phyloP scores from a whole-genome alignment of 2,329 filamentous ascomycete species.

The Rhinocladiella similis region DNA sequence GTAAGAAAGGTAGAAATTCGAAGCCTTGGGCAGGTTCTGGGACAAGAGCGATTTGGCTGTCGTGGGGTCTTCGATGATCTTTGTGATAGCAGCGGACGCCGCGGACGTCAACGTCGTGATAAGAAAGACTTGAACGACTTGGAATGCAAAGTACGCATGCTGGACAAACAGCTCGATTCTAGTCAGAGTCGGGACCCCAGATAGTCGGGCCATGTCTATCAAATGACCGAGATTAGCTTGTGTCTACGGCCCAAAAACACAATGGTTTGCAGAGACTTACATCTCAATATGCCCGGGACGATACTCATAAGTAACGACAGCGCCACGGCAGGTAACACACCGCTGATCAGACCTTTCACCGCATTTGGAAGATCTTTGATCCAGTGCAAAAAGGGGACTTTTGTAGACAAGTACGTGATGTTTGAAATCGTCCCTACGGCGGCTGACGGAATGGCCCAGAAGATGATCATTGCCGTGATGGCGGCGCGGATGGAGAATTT shows the following conservation, averaged over 20 bases:
- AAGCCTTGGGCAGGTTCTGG: slow-evolving; percentile 77
- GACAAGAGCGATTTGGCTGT: slow-evolving; percentile 67
- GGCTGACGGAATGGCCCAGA: slow-evolving; percentile 77
- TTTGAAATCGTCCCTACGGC: slow-evolving; percentile 85
- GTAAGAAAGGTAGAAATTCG: slow-evolving; percentile 94
- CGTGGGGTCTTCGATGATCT: slow-evolving; percentile 67
- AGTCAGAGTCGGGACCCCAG: slow-evolving; percentile 76
- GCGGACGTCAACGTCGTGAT: slow-evolving; percentile 75
- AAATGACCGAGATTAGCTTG: slow-evolving; percentile 15
- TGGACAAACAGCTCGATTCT: slow-evolving; percentile 86
- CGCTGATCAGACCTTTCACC: slow-evolving; percentile 77
- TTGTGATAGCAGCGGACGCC: slow-evolving; percentile 67
- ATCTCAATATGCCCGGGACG: slow-evolving; percentile 77
- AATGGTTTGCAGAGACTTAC: slow-evolving; percentile 45
- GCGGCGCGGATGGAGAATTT: slow-evolving; percentile 68
- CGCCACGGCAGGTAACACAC: slow-evolving; percentile 76
- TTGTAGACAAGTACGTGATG: slow-evolving; percentile 63
- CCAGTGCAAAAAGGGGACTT: slow-evolving; percentile 65
- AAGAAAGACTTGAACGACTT: slow-evolving; percentile 84
- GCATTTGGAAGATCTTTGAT: slow-evolving; percentile 67
- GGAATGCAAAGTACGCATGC: slow-evolving; percentile 74
- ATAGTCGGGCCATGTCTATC: slow-evolving; percentile 61
- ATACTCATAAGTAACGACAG: slow-evolving; percentile 83
- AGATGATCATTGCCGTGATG: slow-evolving; percentile 76
- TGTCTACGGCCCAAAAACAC: neutral